A percentile compares a stretch with the other conserved stretches of the same genome.
Conservation (phyloP, 2,329 filamentous ascomycete genomes). For the Thelonectria blattea region DNA sequence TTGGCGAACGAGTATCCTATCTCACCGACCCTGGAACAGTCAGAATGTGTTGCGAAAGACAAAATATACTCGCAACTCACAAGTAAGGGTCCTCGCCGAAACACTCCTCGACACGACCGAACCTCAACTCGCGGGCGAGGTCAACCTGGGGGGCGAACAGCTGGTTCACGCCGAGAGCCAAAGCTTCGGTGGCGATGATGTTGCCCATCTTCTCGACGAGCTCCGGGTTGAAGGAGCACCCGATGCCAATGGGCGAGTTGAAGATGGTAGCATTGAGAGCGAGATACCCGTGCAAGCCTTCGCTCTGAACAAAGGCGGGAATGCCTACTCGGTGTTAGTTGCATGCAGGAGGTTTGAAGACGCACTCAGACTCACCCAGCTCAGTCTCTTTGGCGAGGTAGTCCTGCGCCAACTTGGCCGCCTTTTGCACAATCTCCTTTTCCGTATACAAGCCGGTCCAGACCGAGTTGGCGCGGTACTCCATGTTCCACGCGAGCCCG, state of each 20-base stretch:
- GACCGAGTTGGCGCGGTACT: conserved; percentile 69
- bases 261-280: conserved; percentile 78
- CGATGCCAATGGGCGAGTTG: conserved; percentile 76
- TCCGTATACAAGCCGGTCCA: conserved; percentile 73
- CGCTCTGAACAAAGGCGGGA: conserved; percentile 74
- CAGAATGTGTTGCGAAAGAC: conserved; percentile 14
- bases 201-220: conserved; percentile 70
- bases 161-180: conserved; percentile 73
- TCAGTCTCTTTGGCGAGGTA: conserved; percentile 62
- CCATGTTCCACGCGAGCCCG: conserved; percentile 71
- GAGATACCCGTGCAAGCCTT: conserved; percentile 76
- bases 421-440: conserved; percentile 67
- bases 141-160: conserved; percentile 75
- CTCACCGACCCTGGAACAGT: conserved; percentile 59
- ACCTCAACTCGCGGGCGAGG: conserved; percentile 73
- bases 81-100: conserved; percentile 73
- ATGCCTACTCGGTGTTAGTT: conserved; percentile 56
- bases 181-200: conserved; percentile 69
- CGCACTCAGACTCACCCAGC: conserved; percentile 33
- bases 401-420: conserved; percentile 70
- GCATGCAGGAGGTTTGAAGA: conserved; percentile 38
- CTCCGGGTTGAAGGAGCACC: conserved; percentile 71
- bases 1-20: conserved; percentile 64
- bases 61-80: no score
- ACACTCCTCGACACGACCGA: conserved; percentile 76